Base-by-base conservation (phyloP, 1,284 basidiomycete genomes). In the Trichosporon faecale region DNA sequence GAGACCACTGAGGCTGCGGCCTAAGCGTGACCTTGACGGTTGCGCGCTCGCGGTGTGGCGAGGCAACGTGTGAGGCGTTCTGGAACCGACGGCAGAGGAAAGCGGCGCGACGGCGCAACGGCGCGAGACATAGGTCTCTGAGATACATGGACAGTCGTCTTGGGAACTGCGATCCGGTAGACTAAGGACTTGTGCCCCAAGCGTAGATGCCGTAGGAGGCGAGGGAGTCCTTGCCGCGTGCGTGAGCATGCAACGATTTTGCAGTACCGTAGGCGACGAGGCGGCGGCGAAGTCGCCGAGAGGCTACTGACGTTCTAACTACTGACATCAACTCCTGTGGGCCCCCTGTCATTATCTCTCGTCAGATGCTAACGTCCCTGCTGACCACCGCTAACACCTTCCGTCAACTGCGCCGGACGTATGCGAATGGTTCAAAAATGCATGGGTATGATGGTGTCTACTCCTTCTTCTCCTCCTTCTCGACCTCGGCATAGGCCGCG, bases 401-500 rank as follows among this genome's bases (percentile, higher is more conserved):
- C n/a, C n/a, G n/a, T n/a, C n/a, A n/a, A n/a, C n/a, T n/a, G n/a
- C n/a, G n/a, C n/a, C n/a, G n/a, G n/a, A n/a, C n/a, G n/a, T n/a
- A n/a, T 2, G 16, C 16, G 44, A 57, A 57, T 57, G 52, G 52
- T 57, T 27, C 52, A 27, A 27, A 57, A 27, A 66, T 66, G 52
- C 65, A 57, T 52, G 33, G 64, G 67, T 57, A 44, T 70, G 46
- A 60, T n/a, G 63, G 40, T 4, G 37, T 40, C 37, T 40, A 40
- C 37, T 40, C 37, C 18, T 9, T 44, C 40, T 66, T 55, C 44
- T 81, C 74, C 74, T 81, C 79, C 55, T 76, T 75, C 70, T 44
- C 70, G 9, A 72, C 72, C 35, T 70, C 72, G 23, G 69, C 73
- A 21, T 64, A 70, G n/a, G 70, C 72, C 14, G 70, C 66, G n/a